phyloP scores from a whole-genome alignment of 2,329 filamentous ascomycete genomes.

The Cladophialophora bantiana region DNA sequence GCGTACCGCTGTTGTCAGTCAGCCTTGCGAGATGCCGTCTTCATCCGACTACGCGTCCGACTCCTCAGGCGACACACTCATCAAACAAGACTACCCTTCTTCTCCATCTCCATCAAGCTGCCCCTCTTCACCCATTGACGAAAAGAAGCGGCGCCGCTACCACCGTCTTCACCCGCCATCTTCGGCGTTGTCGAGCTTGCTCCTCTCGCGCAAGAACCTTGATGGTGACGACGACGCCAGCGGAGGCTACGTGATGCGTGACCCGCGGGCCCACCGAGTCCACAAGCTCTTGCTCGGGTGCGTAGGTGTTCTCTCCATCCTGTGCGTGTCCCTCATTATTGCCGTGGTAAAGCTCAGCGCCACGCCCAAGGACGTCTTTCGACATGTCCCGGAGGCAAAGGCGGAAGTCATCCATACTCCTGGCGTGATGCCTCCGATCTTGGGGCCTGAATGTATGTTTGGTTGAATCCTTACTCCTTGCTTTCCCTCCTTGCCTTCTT shows the following conservation, averaged over 20 bases:
- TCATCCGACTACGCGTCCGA: neutral
- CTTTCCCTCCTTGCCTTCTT: neutral
- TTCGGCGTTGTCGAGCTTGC: neutral
- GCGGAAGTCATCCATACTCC: slow-evolving; percentile 7
- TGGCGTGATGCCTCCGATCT: slow-evolving; percentile 13
- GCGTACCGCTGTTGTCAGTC: neutral
- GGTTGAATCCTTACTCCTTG: neutral
- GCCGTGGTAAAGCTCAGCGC: slow-evolving; percentile 10
- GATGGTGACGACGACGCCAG: slow-evolving; percentile 1
- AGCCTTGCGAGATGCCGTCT: neutral
- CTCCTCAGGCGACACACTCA: neutral
- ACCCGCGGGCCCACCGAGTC: neutral
- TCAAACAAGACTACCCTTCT: neutral
- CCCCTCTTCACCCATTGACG: neutral
- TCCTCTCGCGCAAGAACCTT: neutral
- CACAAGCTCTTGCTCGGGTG: neutral
- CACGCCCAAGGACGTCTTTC: slow-evolving; percentile 16
- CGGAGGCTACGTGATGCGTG: slow-evolving; percentile 6
- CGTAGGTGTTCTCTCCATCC: slow-evolving; percentile 1
- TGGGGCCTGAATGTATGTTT: slow-evolving; percentile 16
- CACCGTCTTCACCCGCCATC: neutral
- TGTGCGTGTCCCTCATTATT: neutral
- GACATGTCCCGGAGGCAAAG: slow-evolving; percentile 13
- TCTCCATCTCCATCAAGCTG: neutral
- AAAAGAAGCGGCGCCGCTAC: neutral